phyloP scores from a whole-genome alignment of 2,329 filamentous ascomycete species.

The Colletotrichum neosansevieriae region DNA sequence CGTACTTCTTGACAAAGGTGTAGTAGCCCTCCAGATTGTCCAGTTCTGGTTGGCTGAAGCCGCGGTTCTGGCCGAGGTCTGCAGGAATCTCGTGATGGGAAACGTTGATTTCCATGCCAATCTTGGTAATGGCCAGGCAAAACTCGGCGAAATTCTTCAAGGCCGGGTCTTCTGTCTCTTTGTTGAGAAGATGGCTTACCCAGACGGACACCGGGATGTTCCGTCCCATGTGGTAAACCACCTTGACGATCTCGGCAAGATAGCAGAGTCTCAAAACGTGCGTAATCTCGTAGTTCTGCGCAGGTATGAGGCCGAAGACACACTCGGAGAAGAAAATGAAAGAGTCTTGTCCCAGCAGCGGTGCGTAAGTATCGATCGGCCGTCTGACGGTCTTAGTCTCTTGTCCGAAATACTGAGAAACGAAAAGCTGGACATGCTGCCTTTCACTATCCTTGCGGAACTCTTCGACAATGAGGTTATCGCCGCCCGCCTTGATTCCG shows the following conservation, averaged over 20 bases:
- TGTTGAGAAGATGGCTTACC: conserved; percentile 58
- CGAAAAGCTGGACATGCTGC: conserved; percentile 82
- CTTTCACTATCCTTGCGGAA: conserved; percentile 76
- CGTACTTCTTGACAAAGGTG: conserved; percentile 80
- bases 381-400: conserved; percentile 54
- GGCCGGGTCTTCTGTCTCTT: conserved; percentile 57
- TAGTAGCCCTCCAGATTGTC: conserved; percentile 67
- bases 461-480: conserved; percentile 74
- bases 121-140: conserved; percentile 61
- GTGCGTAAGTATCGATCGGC: conserved; percentile 61
- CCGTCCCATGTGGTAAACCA: conserved; percentile 70
- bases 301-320: conserved; percentile 76
- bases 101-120: conserved; percentile 56
- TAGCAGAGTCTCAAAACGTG: conserved; percentile 90
- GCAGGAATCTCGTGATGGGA: conserved; percentile 48
- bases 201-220: conserved; percentile 65
- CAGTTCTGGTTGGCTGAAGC: conserved; percentile 67
- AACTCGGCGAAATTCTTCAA: conserved; percentile 69
- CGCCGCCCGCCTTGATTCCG: conserved; percentile 70
- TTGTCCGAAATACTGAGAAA: conserved; percentile 64
- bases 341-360: conserved; percentile 76
- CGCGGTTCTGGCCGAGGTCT: conserved; percentile 54
- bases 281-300: conserved; percentile 78
- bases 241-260: conserved; percentile 89
- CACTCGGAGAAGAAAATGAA: conserved; percentile 87